These are phyloP conservation scores for Ramalina peruviana DNA, from an alignment of 495 filamentous ascomycete species.

Conservation along the genomic window DNA sequence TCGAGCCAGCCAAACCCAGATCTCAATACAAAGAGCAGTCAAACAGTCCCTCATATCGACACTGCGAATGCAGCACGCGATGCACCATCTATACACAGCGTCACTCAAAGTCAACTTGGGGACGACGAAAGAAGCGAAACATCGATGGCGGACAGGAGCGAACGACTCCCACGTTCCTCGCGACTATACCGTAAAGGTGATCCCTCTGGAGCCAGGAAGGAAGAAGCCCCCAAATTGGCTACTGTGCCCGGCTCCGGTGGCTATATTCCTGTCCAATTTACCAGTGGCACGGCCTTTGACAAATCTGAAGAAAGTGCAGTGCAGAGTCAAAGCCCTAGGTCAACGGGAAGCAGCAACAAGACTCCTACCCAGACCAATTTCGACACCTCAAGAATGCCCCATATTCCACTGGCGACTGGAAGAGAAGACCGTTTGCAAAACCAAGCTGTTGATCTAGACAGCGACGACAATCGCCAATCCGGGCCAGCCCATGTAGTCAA, in stretches of 20 bases:
- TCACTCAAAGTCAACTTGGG: slow-evolving; percentile 12
- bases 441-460: too few species aligned
- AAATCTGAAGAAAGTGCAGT: too few species aligned
- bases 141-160: background rate
- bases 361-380: slow-evolving; percentile 14
- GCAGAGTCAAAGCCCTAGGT: slow-evolving; percentile 1
- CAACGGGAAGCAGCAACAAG: slow-evolving; percentile 9
- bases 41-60: background rate
- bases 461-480: too few species aligned
- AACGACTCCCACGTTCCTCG: slow-evolving; percentile 3
- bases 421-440: too few species aligned
- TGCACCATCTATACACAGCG: slow-evolving; percentile 10
- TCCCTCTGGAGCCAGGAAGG: background rate
- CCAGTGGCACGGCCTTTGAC: too few species aligned
- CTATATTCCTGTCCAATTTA: too few species aligned
- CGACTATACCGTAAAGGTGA: slow-evolving; percentile 1
- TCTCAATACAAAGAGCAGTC: background rate
- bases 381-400: background rate
- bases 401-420: too few species aligned
- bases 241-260: too few species aligned
- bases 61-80: background rate
- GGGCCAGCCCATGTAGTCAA: too few species aligned
- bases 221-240: too few species aligned
- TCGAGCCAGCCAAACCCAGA: background rate
- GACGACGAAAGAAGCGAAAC: slow-evolving; percentile 14